phyloP scores from a whole-genome alignment of 306 rosid species.

The Clitoria ternatea region DNA sequence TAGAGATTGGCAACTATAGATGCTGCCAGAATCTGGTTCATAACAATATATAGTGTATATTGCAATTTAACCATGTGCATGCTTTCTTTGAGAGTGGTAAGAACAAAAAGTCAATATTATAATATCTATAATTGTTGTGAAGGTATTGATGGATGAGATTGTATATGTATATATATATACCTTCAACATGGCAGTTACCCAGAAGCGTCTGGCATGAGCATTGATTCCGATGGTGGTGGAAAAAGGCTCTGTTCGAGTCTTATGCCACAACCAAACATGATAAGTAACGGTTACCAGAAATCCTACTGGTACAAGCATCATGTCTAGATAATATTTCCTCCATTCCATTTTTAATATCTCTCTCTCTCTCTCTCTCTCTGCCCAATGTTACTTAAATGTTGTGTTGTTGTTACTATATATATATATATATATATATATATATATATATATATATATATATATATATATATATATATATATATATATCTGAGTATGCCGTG shows the following conservation, averaged over 20 bases:
- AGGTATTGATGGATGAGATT: background rate
- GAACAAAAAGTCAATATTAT: background rate
- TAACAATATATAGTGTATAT: no score
- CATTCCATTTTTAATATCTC: constrained; percentile 45
- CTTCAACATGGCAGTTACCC: constrained; percentile 58
- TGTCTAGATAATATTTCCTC: constrained; percentile 71
- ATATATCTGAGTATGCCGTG: no score
- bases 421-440: no score
- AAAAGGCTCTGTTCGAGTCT: constrained; percentile 52
- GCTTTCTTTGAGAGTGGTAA: background rate
- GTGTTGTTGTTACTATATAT: no score
- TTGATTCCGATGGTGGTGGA: constrained; percentile 70
- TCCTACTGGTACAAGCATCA: constrained; percentile 66
- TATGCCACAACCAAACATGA: constrained; percentile 77
- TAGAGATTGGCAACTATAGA: no score
- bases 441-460: no score
- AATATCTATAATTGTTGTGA: background rate
- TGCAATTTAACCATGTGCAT: no score
- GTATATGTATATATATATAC: no score
- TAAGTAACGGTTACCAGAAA: constrained; percentile 42
- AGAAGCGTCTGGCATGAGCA: constrained; percentile 58
- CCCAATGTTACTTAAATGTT: no score
- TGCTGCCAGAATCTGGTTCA: no score
- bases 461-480: no score
- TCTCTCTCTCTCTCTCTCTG: background rate